phyloP scores from a whole-genome alignment of 306 rosid genomes.

The Geum urbanum region DNA sequence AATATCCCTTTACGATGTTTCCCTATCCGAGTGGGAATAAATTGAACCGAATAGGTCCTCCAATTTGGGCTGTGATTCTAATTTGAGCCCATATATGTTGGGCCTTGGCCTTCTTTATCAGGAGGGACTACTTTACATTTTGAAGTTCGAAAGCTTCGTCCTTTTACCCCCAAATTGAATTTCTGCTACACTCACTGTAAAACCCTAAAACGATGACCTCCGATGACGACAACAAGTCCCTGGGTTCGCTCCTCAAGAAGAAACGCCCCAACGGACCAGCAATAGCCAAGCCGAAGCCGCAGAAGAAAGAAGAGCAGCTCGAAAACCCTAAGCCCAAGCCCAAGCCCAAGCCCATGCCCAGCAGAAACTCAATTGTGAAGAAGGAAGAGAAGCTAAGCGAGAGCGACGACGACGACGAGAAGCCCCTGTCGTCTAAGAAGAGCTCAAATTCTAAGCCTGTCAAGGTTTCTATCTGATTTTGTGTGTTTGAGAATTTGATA shows the following conservation, averaged over 20 bases:
- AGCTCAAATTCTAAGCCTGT: conserved; percentile 27
- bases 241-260: conserved; percentile 29
- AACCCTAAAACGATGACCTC: conserved; percentile 24
- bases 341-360: not conserved
- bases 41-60: too few relatives aligned
- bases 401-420: conserved; percentile 1
- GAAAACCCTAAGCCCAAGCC: not conserved
- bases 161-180: not conserved
- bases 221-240: conserved; percentile 27
- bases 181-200: conserved; percentile 21
- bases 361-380: not conserved
- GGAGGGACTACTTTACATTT: not conserved
- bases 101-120: too few relatives aligned
- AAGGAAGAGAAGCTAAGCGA: not conserved
- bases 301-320: not conserved
- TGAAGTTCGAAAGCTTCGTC: not conserved
- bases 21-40: too few relatives aligned
- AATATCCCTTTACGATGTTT: too few relatives aligned
- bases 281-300: not conserved
- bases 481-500: not conserved
- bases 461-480: conserved; percentile 31
- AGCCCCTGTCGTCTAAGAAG: conserved; percentile 27
- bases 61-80: too few relatives aligned
- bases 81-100: too few relatives aligned
- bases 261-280: conserved; percentile 26